Base-by-base conservation (phyloP, 345 rosid genomes). In the Citrus sp. region DNA sequence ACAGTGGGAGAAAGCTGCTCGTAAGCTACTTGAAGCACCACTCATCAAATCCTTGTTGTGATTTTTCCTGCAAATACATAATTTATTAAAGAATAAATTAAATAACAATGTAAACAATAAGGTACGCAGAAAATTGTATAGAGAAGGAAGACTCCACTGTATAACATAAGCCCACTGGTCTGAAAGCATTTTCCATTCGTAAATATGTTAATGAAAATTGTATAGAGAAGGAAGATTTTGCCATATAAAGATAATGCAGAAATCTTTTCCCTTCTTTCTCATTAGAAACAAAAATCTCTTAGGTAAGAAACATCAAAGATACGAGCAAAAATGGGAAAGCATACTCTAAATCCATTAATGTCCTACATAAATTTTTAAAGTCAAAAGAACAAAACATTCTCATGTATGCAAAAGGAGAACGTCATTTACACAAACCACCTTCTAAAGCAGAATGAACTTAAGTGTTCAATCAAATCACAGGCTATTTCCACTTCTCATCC, bases 1-100 rank as follows among this genome's bases (percentile, higher is more conserved):
- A 79, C 99, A 93, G 80, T 91, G 81, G 13, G 94, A 91, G 77
- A 95, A 93, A 54, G 99, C 97, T 32, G 93, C 83, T 2, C 93
- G 87, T 76, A 93, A 83, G 84, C 79, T 85, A 28, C 66, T 81
- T 1, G 93, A 87, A 27, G 88, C 86, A 86, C 88, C 85, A 51
- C 80, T 90, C 99, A 93, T 93, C 80, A 68, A 87, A 66, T 67
- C 80, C 27, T 49, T 66, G 72, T 25, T 27, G 25, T 3, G 22
- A 46, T 60, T 79, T 78, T 80, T 76, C 86, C 89, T 75, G 67
- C 83, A 82, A 72, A 75, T 70, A 67, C 63, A 76, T 61, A 46
- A 61, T 13, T 42, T 51, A 58, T 13, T 18, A 27, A 35, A 51
- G 51, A 14, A 51, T 46, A 63, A 32, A 73, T 61, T 51, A 35